Percentiles rank a stretch among this genome's conserved stretches.
Evolutionary conservation across 345 rosid species (phyloP).

Genomic region (Eucalyptus pauciflora): DNA sequence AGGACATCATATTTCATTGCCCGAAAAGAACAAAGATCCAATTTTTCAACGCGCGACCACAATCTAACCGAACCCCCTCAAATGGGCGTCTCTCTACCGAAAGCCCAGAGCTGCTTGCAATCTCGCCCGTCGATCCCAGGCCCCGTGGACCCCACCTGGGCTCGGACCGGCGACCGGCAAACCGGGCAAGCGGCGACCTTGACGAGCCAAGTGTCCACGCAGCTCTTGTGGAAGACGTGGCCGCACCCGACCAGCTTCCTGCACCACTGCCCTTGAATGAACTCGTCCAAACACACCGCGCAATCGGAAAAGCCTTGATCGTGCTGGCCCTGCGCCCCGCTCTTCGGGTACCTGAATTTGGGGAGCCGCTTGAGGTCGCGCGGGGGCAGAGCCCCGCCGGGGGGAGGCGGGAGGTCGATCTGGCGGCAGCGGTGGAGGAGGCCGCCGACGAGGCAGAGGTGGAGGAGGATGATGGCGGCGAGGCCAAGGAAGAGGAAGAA

Average conservation of each 20-base stretch:
- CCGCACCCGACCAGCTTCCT: slow-evolving; percentile 57
- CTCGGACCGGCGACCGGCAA: slow-evolving; percentile 42
- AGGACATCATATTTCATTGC: not conserved
- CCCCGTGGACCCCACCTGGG: not conserved
- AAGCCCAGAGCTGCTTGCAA: not conserved
- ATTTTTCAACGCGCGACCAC: not conserved
- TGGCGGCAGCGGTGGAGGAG: slow-evolving; percentile 36
- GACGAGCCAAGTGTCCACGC: slow-evolving; percentile 77
- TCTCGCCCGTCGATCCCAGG: not conserved
- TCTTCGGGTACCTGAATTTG: slow-evolving; percentile 31
- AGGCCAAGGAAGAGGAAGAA: slow-evolving; percentile 42
- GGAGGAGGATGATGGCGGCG: slow-evolving; percentile 24
- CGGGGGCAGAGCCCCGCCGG: slow-evolving; percentile 24
- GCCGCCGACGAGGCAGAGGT: slow-evolving; percentile 43
- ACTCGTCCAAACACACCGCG: slow-evolving; percentile 66
- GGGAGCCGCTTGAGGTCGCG: slow-evolving; percentile 51
- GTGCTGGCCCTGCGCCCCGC: not conserved
- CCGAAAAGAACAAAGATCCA: not conserved
- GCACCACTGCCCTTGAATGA: slow-evolving; percentile 81
- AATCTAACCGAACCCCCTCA: not conserved
- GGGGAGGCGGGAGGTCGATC: slow-evolving; percentile 4
- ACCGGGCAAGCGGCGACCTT: slow-evolving; percentile 65
- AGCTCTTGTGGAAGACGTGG: slow-evolving; percentile 66
- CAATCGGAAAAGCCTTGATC: slow-evolving; percentile 16
- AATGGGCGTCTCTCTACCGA: not conserved